phyloP scores from a whole-genome alignment of 2,329 filamentous ascomycete species.

The Colletotrichum limetticola region DNA sequence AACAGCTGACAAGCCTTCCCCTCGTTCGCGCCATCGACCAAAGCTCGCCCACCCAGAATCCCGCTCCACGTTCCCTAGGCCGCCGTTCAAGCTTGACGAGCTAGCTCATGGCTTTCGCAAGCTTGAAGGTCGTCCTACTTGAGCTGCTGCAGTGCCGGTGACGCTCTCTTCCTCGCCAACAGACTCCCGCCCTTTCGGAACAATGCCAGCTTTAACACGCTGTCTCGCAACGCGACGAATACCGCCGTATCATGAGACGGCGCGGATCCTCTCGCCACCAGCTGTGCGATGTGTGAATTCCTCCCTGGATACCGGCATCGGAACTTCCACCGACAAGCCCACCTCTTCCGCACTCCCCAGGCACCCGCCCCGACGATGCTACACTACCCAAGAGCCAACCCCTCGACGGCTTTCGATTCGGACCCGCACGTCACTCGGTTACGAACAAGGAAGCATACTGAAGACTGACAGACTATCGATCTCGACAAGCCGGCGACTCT shows the following conservation, averaged over 20 bases:
- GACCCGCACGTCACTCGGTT: not conserved
- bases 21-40: conserved; percentile 15
- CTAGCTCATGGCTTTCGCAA: conserved; percentile 32
- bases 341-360: not conserved
- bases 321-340: not conserved
- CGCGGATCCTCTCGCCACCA: not conserved
- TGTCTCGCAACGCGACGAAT: conserved; percentile 23
- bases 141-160: conserved; percentile 32
- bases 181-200: conserved; percentile 2
- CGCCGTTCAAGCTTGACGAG: conserved; percentile 3
- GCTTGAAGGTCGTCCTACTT: conserved; percentile 23
- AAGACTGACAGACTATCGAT: not conserved
- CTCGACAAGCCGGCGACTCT: conserved; percentile 58
- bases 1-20: conserved; percentile 16
- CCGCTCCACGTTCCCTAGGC: not conserved
- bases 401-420: not conserved
- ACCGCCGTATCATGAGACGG: conserved; percentile 17
- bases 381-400: not conserved
- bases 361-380: not conserved
- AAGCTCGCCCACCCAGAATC: not conserved
- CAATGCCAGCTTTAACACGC: conserved; percentile 27
- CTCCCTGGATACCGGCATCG: not conserved
- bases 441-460: not conserved
- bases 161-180: conserved; percentile 11
- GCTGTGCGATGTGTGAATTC: not conserved